Evolutionary conservation across 495 filamentous ascomycete species (phyloP).

Genomic region (Neurospora cerealis): DNA sequence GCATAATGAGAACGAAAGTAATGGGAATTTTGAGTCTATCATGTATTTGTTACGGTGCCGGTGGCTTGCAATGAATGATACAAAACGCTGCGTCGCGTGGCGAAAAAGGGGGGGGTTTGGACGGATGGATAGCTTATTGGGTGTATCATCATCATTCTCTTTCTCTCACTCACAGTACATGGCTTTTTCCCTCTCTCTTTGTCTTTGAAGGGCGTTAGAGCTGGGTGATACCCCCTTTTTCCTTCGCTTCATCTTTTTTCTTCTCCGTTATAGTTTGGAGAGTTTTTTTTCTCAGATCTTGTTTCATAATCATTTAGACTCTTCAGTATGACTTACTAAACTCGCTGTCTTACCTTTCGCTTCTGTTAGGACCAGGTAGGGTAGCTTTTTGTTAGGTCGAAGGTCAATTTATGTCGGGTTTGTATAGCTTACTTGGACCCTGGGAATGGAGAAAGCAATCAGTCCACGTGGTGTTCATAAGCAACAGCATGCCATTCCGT

Average conservation of each 20-base stretch:
- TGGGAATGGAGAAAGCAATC: no score
- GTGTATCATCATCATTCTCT: background rate
- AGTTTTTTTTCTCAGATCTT: background rate
- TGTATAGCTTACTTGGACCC: no score
- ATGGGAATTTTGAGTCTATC: background rate
- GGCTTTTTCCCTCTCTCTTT: background rate
- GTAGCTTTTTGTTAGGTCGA: background rate
- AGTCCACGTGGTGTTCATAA: background rate
- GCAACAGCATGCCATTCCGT: background rate
- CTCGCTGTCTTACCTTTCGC: background rate
- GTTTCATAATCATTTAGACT: background rate
- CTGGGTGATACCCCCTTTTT: background rate
- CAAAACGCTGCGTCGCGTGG: background rate
- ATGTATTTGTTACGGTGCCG: background rate
- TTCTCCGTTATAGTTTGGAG: background rate
- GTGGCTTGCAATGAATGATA: background rate
- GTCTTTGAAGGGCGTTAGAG: background rate
- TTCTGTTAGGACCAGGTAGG: background rate
- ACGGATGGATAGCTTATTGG: background rate
- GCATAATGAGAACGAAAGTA: background rate
- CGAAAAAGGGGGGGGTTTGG: background rate
- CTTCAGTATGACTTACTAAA: background rate
- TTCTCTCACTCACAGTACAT: background rate
- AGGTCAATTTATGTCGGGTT: background rate
- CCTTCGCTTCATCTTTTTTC: background rate